Evolutionary conservation across 768 basidiomycete species (phyloP).

Genomic region (Pholiota conissans): DNA sequence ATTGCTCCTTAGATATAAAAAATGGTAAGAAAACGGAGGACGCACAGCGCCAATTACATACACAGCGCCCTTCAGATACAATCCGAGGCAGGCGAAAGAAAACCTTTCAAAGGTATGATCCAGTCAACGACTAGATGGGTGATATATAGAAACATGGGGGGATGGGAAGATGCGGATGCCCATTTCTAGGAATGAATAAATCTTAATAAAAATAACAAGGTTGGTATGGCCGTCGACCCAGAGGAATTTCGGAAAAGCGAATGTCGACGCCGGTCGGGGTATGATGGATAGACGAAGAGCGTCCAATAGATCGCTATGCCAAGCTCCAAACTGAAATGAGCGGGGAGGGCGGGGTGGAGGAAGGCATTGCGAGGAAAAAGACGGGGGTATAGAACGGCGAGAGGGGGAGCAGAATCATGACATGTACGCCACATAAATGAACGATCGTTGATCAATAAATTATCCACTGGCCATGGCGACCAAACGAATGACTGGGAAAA

Average conservation of each 20-base stretch:
- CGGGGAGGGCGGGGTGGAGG: background rate
- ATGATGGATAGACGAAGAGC: background rate
- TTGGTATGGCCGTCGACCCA: too few species aligned
- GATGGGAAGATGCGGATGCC: too few species aligned
- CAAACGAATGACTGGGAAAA: too few species aligned
- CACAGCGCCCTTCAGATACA: background rate
- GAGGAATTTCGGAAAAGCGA: too few species aligned
- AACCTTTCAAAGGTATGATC: too few species aligned
- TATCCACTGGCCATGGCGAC: background rate
- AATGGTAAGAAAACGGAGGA: background rate
- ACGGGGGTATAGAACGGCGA: background rate
- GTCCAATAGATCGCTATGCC: background rate
- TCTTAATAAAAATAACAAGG: too few species aligned
- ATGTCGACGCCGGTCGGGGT: too few species aligned
- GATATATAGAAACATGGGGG: too few species aligned
- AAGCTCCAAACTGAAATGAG: background rate
- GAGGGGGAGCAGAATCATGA: background rate
- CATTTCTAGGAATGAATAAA: too few species aligned
- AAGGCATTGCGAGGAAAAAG: background rate
- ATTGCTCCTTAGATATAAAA: background rate
- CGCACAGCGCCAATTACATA: background rate
- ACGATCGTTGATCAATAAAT: background rate
- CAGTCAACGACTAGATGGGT: too few species aligned
- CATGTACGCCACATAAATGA: background rate
- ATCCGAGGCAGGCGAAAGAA: background rate